Conservation (phyloP, 2,329 filamentous ascomycete species). For the Claviceps purpurea region DNA sequence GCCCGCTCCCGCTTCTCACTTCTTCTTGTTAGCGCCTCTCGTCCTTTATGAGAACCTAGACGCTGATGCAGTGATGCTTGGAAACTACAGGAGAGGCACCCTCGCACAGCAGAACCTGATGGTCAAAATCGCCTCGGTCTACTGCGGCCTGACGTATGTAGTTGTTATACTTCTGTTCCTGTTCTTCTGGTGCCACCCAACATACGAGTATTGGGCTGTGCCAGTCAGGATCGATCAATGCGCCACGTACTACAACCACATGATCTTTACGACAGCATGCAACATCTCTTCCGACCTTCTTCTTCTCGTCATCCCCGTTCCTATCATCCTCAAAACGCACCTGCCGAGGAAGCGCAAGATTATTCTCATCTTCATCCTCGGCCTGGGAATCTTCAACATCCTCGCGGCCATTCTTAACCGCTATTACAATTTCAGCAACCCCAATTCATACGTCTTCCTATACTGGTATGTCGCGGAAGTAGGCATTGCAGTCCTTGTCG, state of each 20-base stretch:
- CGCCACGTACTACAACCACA: slow-evolving; percentile 31
- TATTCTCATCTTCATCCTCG: slow-evolving; percentile 40
- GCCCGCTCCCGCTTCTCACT: no score
- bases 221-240: slow-evolving; percentile 29
- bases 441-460: slow-evolving; percentile 41
- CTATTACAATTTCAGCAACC: slow-evolving; percentile 44
- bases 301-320: slow-evolving; percentile 31
- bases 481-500: slow-evolving; percentile 44
- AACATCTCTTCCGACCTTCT: slow-evolving; percentile 33
- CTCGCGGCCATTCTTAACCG: slow-evolving; percentile 46
- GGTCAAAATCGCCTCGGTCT: slow-evolving; percentile 29
- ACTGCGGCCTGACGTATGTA: slow-evolving; percentile 30
- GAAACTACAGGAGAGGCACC: slow-evolving; percentile 11
- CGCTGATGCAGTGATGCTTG: not conserved
- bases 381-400: slow-evolving; percentile 41
- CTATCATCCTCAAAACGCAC: slow-evolving; percentile 27
- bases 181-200: slow-evolving; percentile 40
- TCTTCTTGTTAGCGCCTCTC: not conserved
- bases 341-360: slow-evolving; percentile 32
- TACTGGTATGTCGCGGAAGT: slow-evolving; percentile 49
- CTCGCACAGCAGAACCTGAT: slow-evolving; percentile 19
- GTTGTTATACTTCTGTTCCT: slow-evolving; percentile 37
- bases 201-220: slow-evolving; percentile 37
- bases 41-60: not conserved
- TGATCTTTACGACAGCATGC: slow-evolving; percentile 32